Conservation (phyloP, 495 filamentous ascomycete genomes). For the Aspergillus homomorphus region DNA sequence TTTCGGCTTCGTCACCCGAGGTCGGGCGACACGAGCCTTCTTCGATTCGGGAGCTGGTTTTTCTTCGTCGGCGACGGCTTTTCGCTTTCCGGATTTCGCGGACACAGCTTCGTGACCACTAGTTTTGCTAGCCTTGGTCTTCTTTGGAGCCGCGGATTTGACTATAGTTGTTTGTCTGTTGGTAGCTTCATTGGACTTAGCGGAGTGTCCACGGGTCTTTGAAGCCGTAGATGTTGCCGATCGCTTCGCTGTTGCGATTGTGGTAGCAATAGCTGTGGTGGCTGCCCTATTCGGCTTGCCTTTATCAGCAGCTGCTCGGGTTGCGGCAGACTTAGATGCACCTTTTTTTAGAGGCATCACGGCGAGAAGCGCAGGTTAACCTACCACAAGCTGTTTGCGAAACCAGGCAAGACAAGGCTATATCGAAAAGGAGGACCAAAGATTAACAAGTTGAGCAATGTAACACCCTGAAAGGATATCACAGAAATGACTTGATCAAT, state of each 20-base stretch:
- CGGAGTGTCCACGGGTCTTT: no score
- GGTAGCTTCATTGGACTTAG: neutral
- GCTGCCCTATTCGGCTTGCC: conserved; percentile 1
- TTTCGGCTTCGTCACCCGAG: conserved; percentile 23
- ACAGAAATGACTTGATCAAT: neutral
- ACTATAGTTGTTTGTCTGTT: conserved; percentile 10
- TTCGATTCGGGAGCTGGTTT: conserved; percentile 29
- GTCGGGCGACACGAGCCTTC: conserved; percentile 26
- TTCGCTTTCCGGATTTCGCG: conserved; percentile 39
- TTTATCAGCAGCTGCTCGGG: conserved; percentile 12
- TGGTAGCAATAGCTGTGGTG: neutral
- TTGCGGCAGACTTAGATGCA: conserved; percentile 19
- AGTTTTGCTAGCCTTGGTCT: conserved; percentile 13
- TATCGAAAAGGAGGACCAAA: conserved; percentile 5
- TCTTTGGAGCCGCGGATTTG: conserved; percentile 10
- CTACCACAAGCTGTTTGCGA: neutral
- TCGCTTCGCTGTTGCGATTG: conserved; percentile 3
- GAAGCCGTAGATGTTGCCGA: conserved; percentile 6
- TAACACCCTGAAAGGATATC: neutral
- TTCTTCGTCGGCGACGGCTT: conserved; percentile 33
- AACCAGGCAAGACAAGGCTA: neutral
- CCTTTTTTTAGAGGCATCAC: conserved; percentile 40
- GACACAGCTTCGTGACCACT: conserved; percentile 9
- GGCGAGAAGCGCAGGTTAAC: neutral
- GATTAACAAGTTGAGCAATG: neutral